Conservation (phyloP, 768 basidiomycete species). For the Mycena epipterygia region DNA sequence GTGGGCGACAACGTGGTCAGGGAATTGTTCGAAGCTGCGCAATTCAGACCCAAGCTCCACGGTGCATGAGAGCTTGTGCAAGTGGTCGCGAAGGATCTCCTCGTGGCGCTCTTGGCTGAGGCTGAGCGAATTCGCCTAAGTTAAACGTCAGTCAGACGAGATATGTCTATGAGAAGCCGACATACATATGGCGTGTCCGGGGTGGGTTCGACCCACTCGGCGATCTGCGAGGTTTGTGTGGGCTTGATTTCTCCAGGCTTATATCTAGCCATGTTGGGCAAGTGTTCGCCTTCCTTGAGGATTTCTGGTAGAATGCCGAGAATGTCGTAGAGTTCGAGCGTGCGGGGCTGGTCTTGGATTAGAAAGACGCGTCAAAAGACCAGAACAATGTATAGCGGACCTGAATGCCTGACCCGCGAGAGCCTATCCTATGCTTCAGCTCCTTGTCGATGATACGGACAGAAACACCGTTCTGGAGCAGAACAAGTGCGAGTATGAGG, state of each 20-base stretch:
- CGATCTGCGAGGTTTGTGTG: background rate
- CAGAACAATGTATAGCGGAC: slow-evolving; percentile 23
- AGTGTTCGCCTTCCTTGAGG: background rate
- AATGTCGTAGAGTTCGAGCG: slow-evolving; percentile 42
- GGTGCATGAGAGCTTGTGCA: slow-evolving; percentile 37
- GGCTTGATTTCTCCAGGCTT: slow-evolving; percentile 26
- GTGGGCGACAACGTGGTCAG: slow-evolving; percentile 46
- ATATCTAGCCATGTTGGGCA: slow-evolving; percentile 28
- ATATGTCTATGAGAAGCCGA: background rate
- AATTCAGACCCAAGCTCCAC: slow-evolving; percentile 56
- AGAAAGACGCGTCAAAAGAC: background rate
- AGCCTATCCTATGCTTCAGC: slow-evolving; percentile 34
- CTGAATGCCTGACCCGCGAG: slow-evolving; percentile 43
- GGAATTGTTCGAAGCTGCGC: slow-evolving; percentile 47
- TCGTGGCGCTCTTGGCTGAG: slow-evolving; percentile 47
- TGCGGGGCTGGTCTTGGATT: slow-evolving; percentile 38
- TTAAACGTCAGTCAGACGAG: background rate
- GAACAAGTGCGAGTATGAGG: slow-evolving; percentile 46
- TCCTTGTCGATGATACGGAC: slow-evolving; percentile 51
- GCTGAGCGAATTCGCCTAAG: slow-evolving; percentile 36
- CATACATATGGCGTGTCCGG: slow-evolving; percentile 38
- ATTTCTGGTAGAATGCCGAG: slow-evolving; percentile 41
- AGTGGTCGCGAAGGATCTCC: slow-evolving; percentile 47
- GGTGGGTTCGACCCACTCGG: slow-evolving; percentile 27
- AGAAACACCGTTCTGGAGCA: slow-evolving; percentile 45